A percentile compares a stretch with the other conserved stretches of the same genome.
Conservation (phyloP, 805 yeast species). For the Metschnikowia peoriensis region DNA sequence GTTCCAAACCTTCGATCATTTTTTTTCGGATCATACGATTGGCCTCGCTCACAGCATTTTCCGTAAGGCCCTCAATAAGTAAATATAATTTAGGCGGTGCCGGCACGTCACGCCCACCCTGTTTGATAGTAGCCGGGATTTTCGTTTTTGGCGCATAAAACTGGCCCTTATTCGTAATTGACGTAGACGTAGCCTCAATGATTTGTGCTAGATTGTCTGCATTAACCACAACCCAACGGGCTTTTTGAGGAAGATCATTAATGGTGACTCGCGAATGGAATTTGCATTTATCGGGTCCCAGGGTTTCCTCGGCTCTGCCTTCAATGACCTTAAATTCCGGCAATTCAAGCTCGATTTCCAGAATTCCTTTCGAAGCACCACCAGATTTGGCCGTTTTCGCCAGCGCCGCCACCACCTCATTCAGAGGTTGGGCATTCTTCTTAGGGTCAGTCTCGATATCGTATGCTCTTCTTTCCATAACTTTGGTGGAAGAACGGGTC, state of each 20-base stretch:
- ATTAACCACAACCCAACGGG: slow-evolving; percentile 75
- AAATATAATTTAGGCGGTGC: slow-evolving; percentile 77
- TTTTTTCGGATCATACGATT: slow-evolving; percentile 53
- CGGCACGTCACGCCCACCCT: slow-evolving; percentile 36
- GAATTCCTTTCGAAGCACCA: not conserved
- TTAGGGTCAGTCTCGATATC: slow-evolving; percentile 30
- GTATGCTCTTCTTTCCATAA: slow-evolving; percentile 48
- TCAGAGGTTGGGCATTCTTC: not conserved
- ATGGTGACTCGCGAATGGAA: slow-evolving; percentile 71
- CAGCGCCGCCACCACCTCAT: too few relatives aligned
- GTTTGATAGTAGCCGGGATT: slow-evolving; percentile 54
- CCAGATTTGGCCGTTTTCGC: too few relatives aligned
- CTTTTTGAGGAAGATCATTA: slow-evolving; percentile 81
- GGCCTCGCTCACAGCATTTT: slow-evolving; percentile 56
- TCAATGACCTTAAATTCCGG: slow-evolving; percentile 50
- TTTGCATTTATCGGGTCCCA: slow-evolving; percentile 52
- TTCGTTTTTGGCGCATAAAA: slow-evolving; percentile 47
- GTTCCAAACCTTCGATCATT: slow-evolving; percentile 55
- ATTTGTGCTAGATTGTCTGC: slow-evolving; percentile 61
- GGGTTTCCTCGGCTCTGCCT: slow-evolving; percentile 51
- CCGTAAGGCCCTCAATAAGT: slow-evolving; percentile 71
- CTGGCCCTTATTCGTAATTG: slow-evolving; percentile 80
- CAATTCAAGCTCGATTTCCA: slow-evolving; percentile 18
- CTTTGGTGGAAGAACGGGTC: slow-evolving; percentile 49
- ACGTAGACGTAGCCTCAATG: slow-evolving; percentile 67